phyloP scores from a whole-genome alignment of 352 stramenopile genomes.

The Globisporangium nodosum region DNA sequence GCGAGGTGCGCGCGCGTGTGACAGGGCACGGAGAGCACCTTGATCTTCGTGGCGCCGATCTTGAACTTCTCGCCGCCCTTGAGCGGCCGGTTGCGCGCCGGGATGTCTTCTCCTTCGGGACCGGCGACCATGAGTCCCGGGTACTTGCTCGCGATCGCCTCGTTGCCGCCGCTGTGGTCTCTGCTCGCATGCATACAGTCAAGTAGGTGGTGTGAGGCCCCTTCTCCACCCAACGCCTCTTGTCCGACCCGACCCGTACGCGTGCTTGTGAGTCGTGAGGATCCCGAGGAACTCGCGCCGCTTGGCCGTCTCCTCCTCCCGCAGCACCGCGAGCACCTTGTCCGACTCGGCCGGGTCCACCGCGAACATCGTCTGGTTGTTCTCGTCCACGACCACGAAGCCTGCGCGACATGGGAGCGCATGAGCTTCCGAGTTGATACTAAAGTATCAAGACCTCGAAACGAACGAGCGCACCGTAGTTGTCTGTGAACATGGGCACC shows the following conservation, averaged over 20 bases:
- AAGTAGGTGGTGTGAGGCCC: not conserved
- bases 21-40: conserved; percentile 74
- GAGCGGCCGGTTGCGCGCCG: conserved; percentile 55
- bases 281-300: conserved; percentile 81
- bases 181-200: conserved; percentile 16
- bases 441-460: not conserved
- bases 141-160: conserved; percentile 58
- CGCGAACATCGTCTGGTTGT: conserved; percentile 80
- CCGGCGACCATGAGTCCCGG: conserved; percentile 61
- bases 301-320: conserved; percentile 56
- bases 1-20: conserved; percentile 83
- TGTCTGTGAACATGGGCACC: conserved; percentile 78
- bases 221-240: not conserved
- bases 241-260: conserved; percentile 26
- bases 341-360: conserved; percentile 66
- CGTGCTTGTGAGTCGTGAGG: conserved; percentile 93
- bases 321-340: conserved; percentile 57
- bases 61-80: conserved; percentile 79
- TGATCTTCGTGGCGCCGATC: conserved; percentile 65
- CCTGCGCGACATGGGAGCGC: conserved; percentile 18
- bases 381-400: conserved; percentile 75
- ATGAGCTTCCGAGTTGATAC: not conserved
- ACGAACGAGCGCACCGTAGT: conserved; percentile 49
- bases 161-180: conserved; percentile 80
- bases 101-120: conserved; percentile 70